Evolutionary conservation across 352 stramenopile genomes (phyloP), one percentile per base, ranked within the genome.

Genomic region (Aphanomyces euteiches): DNA sequence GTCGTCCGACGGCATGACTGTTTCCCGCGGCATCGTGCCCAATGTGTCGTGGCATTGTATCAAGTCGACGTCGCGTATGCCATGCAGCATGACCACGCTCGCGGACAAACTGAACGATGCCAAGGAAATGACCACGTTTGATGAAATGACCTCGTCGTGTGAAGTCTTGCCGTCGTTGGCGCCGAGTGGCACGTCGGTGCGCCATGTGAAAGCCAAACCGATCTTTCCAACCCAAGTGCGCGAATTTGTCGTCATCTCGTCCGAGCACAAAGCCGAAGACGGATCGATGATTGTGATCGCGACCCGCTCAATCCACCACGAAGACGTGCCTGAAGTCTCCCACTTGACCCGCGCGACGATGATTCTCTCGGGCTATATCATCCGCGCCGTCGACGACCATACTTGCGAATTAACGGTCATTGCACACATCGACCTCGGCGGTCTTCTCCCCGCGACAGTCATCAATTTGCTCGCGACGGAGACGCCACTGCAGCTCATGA

Each of bases 231-330:
- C 90, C 50, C 78, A 82, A n/a, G 82, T 79, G 36, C 82, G 85
- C n/a, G 85, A 93, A 65, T 91, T 92, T 34, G 66, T 93, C 15
- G 70, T 92, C 67, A 75, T 93, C 53, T 92, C 85, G 41, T 79
- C 80, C 67, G 73, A 75, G 58, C 84, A 78, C 6, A 75, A 78
- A 19, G 74, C 90, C n/a, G 73, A 80, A 10, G 85, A 83, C 47
- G 76, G 88, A 1, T 48, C 74, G 19, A 19, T 34, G 17, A 67
- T 67, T 37, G 60, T 57, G 17, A 67, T 67, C 36, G 60, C 28
- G 12, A 67, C 60, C 28, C 45, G 47, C 28, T 67, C 60, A 37
- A 67, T 57, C 60, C 10, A 56, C 15, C 60, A 57, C 73, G 17
- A n/a, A 12, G 37, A 13, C 19, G 37, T 67, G 28, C 60, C 60